Conservation (phyloP, 73 alveolate species). For the Paramecium tetraurelia region DNA sequence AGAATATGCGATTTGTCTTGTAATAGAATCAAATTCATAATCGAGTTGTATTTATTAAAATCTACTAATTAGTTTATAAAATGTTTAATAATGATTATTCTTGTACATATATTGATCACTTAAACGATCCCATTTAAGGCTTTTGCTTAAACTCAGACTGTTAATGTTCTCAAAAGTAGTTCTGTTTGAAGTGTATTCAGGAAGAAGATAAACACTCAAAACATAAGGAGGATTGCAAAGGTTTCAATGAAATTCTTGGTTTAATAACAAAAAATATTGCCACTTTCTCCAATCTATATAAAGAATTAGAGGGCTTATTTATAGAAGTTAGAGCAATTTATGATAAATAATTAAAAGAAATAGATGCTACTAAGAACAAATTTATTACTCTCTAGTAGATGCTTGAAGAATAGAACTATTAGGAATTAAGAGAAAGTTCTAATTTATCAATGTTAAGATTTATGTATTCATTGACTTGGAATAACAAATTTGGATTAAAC, state of each 20-base stretch:
- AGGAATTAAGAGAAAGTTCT: background rate
- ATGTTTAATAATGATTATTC: background rate
- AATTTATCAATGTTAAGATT: background rate
- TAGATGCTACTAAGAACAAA: background rate
- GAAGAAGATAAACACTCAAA: background rate
- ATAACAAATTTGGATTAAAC: background rate
- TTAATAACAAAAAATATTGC: background rate
- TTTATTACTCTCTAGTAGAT: background rate
- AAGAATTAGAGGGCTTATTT: background rate
- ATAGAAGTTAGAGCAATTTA: background rate
- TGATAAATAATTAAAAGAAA: background rate
- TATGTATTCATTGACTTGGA: background rate
- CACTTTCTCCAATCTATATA: background rate
- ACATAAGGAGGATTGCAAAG: background rate
- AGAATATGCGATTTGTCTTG: background rate
- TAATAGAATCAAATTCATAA: too few relatives aligned
- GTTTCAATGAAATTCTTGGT: background rate
- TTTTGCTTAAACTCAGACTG: background rate
- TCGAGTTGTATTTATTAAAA: too few relatives aligned
- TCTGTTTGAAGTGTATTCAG: background rate
- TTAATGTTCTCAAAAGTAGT: background rate
- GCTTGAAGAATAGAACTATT: background rate
- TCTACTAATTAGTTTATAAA: background rate
- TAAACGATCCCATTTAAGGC: background rate
- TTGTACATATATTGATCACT: background rate